These are phyloP conservation scores for Atalantia buxifolia DNA, from an alignment of 345 rosid species.

Conservation along the genomic window DNA sequence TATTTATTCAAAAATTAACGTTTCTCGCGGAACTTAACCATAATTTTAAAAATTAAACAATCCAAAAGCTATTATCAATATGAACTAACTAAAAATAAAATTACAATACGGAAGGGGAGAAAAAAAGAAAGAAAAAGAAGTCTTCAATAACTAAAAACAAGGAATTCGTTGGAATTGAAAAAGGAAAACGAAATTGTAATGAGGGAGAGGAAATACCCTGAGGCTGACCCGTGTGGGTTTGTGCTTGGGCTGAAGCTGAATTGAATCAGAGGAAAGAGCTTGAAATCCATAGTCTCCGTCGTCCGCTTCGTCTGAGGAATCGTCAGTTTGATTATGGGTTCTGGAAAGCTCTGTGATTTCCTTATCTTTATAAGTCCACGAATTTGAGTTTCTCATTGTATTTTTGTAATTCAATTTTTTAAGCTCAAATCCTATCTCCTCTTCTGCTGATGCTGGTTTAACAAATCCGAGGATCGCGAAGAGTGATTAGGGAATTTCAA, in stretches of 20 bases:
- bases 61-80: not conserved
- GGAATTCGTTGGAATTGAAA: not conserved
- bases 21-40: not conserved
- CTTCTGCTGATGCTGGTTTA: not conserved
- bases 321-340: conserved; percentile 11
- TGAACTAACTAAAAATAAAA: not conserved
- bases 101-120: not conserved
- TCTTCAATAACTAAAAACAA: too few relatives aligned
- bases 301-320: conserved; percentile 28
- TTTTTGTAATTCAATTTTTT: not conserved
- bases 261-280: conserved; percentile 21
- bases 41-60: not conserved
- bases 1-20: not conserved
- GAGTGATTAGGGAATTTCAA: not conserved
- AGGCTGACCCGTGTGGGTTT: not conserved
- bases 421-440: not conserved
- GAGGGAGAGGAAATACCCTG: conserved; percentile 16
- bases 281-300: conserved; percentile 10
- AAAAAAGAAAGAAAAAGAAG: too few relatives aligned
- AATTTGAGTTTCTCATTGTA: conserved; percentile 16
- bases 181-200: not conserved
- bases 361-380: conserved; percentile 38
- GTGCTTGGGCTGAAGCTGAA: not conserved
- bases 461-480: not conserved
- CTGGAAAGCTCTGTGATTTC: conserved; percentile 26